Conservation (phyloP, 805 yeast genomes). For the Candida berthetii region DNA sequence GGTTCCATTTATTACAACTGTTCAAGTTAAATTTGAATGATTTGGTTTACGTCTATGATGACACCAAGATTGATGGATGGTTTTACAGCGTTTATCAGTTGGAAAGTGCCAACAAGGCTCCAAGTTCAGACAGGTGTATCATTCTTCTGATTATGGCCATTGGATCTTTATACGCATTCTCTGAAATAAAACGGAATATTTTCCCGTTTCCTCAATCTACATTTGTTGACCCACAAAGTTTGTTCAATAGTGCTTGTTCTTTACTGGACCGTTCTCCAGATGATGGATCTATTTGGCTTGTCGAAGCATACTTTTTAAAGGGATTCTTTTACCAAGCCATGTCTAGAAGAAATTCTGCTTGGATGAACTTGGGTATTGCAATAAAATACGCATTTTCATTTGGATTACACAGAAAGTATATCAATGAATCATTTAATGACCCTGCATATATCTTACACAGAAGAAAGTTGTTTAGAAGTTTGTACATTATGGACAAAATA, state of each 20-base stretch:
- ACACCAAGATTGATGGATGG: conserved; percentile 22
- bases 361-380: conserved; percentile 36
- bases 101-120: conserved; percentile 20
- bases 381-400: conserved; percentile 36
- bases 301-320: conserved; percentile 32
- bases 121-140: conserved; percentile 24
- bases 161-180: conserved; percentile 32
- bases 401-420: conserved; percentile 32
- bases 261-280: conserved; percentile 26
- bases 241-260: conserved; percentile 28
- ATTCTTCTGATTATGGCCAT: conserved; percentile 33
- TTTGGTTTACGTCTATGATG: conserved; percentile 31
- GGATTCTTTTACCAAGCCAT: conserved; percentile 33
- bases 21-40: conserved; percentile 34
- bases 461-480: conserved; percentile 27
- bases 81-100: conserved; percentile 23
- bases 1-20: conserved; percentile 24
- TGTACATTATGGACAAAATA: conserved; percentile 28
- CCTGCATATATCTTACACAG: conserved; percentile 20
- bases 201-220: conserved; percentile 17
- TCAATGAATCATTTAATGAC: conserved; percentile 31
- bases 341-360: conserved; percentile 34
- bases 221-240: conserved; percentile 23
- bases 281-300: conserved; percentile 35
- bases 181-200: conserved; percentile 18